Evolutionary conservation across 108 stramenopile genomes (phyloP).

Genomic region (Stephanodiscus minutulus): DNA sequence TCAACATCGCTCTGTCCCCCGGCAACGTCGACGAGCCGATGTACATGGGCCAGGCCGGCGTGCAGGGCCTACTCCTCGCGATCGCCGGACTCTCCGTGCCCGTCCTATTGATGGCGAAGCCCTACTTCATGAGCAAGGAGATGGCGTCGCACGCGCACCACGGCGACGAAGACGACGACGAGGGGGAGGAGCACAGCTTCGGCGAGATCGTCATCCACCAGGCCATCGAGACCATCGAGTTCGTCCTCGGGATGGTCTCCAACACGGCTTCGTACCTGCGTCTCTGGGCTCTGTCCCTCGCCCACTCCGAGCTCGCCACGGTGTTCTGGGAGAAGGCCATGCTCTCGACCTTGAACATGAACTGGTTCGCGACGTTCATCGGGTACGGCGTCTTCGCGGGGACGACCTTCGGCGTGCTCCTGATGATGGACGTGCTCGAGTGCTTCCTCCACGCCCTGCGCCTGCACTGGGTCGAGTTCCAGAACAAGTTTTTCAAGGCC

Average conservation of each 20-base stretch:
- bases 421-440: conserved; percentile 99
- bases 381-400: conserved; percentile 97
- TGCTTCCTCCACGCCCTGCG: conserved; percentile 99
- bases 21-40: conserved; percentile 95
- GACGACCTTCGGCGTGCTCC: conserved; percentile 94
- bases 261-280: conserved; percentile 99
- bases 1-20: conserved; percentile 96
- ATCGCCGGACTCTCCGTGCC: conserved; percentile 91
- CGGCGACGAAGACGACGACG: conserved; percentile 60
- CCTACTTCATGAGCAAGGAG: conserved; percentile 77
- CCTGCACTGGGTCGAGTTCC: conserved; percentile 99
- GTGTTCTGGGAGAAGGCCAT: conserved; percentile 99
- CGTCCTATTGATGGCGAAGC: conserved; percentile 93
- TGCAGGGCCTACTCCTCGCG: conserved; percentile 90
- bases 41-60: conserved; percentile 85
- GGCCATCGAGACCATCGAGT: conserved; percentile 99
- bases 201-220: conserved; percentile 95
- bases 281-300: conserved; percentile 98
- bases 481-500: conserved; percentile 98
- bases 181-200: conserved; percentile 85
- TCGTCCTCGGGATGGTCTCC: conserved; percentile 97
- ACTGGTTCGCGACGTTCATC: conserved; percentile 89
- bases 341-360: conserved; percentile 90
- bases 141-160: conserved; percentile 58
- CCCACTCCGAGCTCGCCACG: conserved; percentile 97